These are phyloP conservation scores for Aspergillus sp. DNA, from an alignment of 2,329 filamentous ascomycete species.

Conservation along the genomic window DNA sequence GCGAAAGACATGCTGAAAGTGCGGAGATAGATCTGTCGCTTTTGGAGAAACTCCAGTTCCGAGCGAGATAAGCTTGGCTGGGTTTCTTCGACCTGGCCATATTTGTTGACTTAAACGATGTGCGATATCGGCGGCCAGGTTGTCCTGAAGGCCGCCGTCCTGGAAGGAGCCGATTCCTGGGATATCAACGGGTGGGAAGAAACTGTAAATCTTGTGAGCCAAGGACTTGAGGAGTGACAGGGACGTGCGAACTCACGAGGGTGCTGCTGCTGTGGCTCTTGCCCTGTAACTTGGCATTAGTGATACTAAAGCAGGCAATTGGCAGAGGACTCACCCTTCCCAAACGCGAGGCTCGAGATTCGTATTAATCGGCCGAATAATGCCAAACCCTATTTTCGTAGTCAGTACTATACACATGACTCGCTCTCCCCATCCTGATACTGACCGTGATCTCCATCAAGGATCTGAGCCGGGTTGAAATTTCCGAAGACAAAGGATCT, in stretches of 20 bases:
- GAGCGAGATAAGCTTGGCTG: slow-evolving; percentile 20
- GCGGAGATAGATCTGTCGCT: slow-evolving; percentile 13
- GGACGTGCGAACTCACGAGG: slow-evolving; percentile 17
- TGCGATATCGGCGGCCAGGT: slow-evolving; percentile 17
- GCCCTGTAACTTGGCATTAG: slow-evolving; percentile 16
- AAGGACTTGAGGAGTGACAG: not conserved
- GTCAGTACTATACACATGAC: not conserved
- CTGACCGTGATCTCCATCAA: slow-evolving; percentile 1
- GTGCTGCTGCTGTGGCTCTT: slow-evolving; percentile 25
- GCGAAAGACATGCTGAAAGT: slow-evolving; percentile 27
- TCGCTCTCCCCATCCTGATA: not conserved
- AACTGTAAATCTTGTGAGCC: slow-evolving; percentile 14
- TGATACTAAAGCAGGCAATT: not conserved
- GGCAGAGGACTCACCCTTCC: slow-evolving; percentile 17
- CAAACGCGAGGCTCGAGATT: slow-evolving; percentile 16
- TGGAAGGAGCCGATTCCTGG: slow-evolving; percentile 18
- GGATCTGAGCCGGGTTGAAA: slow-evolving; percentile 19
- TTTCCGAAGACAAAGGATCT: slow-evolving; percentile 25
- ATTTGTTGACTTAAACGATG: slow-evolving; percentile 19
- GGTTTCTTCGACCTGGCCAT: slow-evolving; percentile 19
- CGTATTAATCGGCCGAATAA: slow-evolving; percentile 17
- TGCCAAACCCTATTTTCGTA: slow-evolving; percentile 20
- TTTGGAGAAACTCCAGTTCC: slow-evolving; percentile 15
- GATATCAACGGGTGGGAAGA: slow-evolving; percentile 25
- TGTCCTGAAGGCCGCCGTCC: slow-evolving; percentile 18